phyloP scores from a whole-genome alignment of 1,284 basidiomycete genomes.

The Coniferiporia weirii region DNA sequence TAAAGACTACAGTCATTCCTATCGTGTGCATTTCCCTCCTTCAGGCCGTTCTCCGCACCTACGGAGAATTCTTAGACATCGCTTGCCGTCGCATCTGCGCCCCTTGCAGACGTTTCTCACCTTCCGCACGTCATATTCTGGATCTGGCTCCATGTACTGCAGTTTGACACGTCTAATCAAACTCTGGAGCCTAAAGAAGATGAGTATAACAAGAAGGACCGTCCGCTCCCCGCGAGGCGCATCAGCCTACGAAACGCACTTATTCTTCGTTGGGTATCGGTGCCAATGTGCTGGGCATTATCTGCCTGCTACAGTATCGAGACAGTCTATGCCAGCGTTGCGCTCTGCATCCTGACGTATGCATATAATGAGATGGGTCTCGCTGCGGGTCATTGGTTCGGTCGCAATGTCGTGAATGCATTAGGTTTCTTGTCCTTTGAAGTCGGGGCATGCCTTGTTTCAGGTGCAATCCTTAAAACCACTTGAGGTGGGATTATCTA shows the following conservation, averaged over 20 bases:
- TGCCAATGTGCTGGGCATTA: constrained; percentile 25
- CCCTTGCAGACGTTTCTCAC: constrained; percentile 18
- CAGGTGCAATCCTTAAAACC: constrained; percentile 23
- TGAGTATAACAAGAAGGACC: constrained; percentile 37
- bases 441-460: constrained; percentile 30
- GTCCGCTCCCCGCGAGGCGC: constrained; percentile 39
- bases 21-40: constrained; percentile 25
- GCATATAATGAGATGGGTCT: constrained; percentile 27
- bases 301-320: constrained; percentile 25
- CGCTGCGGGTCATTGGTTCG: constrained; percentile 28
- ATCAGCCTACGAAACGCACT: constrained; percentile 31
- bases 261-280: constrained; percentile 32
- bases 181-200: constrained; percentile 37
- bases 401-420: constrained; percentile 34
- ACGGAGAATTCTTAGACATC: constrained; percentile 26
- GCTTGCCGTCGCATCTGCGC: constrained; percentile 33
- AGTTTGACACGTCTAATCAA: constrained; percentile 41
- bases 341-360: constrained; percentile 21
- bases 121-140: constrained; percentile 32
- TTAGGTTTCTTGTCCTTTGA: constrained; percentile 34
- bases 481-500: neutral
- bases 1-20: constrained; percentile 36
- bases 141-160: constrained; percentile 40
- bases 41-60: neutral
- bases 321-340: constrained; percentile 23